Conservation (phyloP, 1,139 yeast genomes). For the Diutina scorzettiae region DNA sequence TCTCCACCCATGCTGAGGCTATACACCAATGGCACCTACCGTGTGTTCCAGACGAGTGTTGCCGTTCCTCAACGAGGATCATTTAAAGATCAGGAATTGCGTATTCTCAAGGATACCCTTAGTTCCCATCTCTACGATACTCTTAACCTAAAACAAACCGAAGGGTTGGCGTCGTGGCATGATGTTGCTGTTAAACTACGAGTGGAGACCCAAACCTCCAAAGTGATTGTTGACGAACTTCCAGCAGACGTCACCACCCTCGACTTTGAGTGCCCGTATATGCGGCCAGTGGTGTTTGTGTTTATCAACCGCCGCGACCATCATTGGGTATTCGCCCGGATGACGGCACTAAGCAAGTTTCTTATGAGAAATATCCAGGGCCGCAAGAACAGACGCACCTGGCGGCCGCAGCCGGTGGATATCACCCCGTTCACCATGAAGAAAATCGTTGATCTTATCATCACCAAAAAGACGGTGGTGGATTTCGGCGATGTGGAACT, state of each 20-base stretch:
- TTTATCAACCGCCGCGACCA: not conserved
- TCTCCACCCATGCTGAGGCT: not conserved
- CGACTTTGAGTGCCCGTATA: not conserved
- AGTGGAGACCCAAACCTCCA: not conserved
- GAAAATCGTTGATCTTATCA: not conserved
- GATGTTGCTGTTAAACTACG: not conserved
- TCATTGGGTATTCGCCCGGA: not conserved
- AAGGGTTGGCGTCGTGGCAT: not conserved
- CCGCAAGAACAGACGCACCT: not conserved
- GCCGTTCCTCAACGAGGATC: not conserved
- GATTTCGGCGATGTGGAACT: not conserved
- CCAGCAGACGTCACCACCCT: not conserved
- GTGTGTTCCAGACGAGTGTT: not conserved
- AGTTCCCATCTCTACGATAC: not conserved
- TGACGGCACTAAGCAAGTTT: not conserved
- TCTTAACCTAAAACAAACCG: not conserved
- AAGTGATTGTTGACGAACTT: not conserved
- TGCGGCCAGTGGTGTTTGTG: not conserved
- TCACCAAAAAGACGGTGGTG: not conserved
- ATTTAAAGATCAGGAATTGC: not conserved
- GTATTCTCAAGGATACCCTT: not conserved
- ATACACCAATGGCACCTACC: constrained; percentile 3
- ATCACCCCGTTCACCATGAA: not conserved
- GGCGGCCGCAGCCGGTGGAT: not conserved
- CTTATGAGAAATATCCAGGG: not conserved